Evolutionary conservation across 208 protist genomes (phyloP).

Genomic region (Leishmania major): DNA sequence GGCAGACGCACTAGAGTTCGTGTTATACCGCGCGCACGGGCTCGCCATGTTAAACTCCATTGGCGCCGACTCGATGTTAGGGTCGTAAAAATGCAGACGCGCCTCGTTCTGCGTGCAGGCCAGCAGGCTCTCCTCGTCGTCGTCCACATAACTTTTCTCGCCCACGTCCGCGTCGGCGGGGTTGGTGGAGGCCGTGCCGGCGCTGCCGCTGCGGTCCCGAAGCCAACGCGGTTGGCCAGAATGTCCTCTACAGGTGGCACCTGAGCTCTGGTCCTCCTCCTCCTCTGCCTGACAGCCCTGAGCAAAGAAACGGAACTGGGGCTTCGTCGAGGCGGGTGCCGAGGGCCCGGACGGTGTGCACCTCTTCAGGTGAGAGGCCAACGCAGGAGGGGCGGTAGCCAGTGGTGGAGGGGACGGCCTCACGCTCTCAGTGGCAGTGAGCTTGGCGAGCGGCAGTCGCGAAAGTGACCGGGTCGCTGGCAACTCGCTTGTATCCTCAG

Average conservation of each 20-base stretch:
- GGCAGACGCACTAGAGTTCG: neutral
- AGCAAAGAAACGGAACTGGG: slow-evolving; percentile 5
- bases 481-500: neutral
- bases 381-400: neutral
- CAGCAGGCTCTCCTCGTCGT: neutral
- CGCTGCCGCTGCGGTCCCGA: neutral
- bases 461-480: neutral
- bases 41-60: neutral
- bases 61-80: neutral
- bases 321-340: neutral
- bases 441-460: neutral
- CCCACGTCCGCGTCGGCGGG: neutral
- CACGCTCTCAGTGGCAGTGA: neutral
- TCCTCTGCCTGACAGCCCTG: neutral
- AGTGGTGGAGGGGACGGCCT: neutral
- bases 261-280: neutral
- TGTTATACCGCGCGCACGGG: neutral
- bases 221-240: neutral
- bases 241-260: neutral
- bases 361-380: neutral
- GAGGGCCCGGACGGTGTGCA: neutral
- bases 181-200: neutral
- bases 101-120: slow-evolving; percentile 9
- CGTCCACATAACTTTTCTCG: neutral
- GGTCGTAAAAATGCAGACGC: slow-evolving; percentile 7